These are phyloP conservation scores for Aspergillus nanangensis DNA, from an alignment of 495 filamentous ascomycete genomes.

Conservation along the genomic window DNA sequence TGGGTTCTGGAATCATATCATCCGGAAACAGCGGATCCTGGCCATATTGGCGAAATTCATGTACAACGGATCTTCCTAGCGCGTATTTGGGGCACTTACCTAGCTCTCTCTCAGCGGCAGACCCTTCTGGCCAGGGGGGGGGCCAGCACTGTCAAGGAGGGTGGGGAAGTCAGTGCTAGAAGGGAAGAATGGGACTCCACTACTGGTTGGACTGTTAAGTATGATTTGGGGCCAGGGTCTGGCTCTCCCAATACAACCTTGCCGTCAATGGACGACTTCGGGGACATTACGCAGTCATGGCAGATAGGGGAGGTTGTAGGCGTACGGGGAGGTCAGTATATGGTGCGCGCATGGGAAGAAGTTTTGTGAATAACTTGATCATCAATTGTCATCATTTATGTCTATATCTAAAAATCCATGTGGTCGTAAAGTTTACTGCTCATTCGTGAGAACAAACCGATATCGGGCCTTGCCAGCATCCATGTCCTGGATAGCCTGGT, in stretches of 20 bases:
- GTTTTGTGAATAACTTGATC: conserved; percentile 8
- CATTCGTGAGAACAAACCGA: conserved; percentile 63
- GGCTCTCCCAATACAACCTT: too few species aligned
- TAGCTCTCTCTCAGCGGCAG: conserved; percentile 32
- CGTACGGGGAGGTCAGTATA: conserved; percentile 23
- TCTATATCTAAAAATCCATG: neutral
- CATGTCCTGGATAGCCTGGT: conserved; percentile 61
- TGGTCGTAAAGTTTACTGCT: neutral
- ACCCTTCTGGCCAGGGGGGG: conserved; percentile 9
- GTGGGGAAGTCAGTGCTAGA: conserved; percentile 29
- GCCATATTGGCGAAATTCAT: too few species aligned
- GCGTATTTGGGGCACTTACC: conserved; percentile 32
- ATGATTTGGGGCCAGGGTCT: conserved; percentile 20
- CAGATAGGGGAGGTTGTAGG: conserved; percentile 19
- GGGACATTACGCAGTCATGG: conserved; percentile 9
- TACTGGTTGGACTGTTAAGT: conserved; percentile 22
- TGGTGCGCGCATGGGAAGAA: conserved; percentile 34
- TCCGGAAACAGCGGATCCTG: conserved; percentile 16
- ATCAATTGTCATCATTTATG: neutral
- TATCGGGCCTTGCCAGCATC: conserved; percentile 61
- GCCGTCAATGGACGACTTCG: conserved; percentile 23
- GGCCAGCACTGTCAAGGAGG: conserved; percentile 15
- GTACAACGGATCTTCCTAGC: conserved; percentile 33
- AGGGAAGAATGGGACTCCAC: conserved; percentile 30
- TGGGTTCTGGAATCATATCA: conserved; percentile 34